Base-by-base conservation (phyloP, 2,329 filamentous ascomycete genomes). In the Fusarium austroafricanum region DNA sequence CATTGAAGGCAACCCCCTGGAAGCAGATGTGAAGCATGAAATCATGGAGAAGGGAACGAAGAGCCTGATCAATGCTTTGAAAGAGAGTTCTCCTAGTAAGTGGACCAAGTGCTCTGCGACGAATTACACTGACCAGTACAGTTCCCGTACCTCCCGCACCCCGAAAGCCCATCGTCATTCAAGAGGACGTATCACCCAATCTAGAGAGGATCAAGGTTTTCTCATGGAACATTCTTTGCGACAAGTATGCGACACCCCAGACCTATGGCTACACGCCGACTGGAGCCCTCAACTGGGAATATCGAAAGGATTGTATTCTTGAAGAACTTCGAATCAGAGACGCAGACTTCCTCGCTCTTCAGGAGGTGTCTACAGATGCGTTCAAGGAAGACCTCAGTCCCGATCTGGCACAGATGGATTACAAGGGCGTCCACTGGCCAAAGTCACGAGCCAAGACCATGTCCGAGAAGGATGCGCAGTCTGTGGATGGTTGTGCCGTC, bases 171-270 rank as follows among this genome's bases (percentile, higher is more conserved):
- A 88, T 97, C 61, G 86, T 92, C n/a, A 87, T 98, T 23, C 90
- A 89, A 71, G 88, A 89, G 78, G 90, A 91, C 67, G 83, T 84
- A 55, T 84, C 82, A 78, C 73, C 84, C 2, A 83, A 76, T 54
- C 79, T 88, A 65, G 88, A 97, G 75, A 90, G 89, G 53, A 89
- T 98, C 77, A 93, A 92, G 58, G 90, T 97, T 10, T 85, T 98
- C 65, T 96, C 93, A 21, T 97, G 96, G 89, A 99, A 99, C 78
- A 97, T 95, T 45, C 86, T 99, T 12, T 97, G 95, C 80, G 94
- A 97, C 79, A 93, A 94, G 75, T 97, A 96, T 73, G 94, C 94
- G 6, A 97, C 94, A 0, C 85, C 89, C 55, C 86, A 89, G 55
- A 89, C 92, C 65, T 98, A 97, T 77, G 95, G 95, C 42, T 98